phyloP scores from a whole-genome alignment of 345 rosid species.

The Gossypium herbaceum region DNA sequence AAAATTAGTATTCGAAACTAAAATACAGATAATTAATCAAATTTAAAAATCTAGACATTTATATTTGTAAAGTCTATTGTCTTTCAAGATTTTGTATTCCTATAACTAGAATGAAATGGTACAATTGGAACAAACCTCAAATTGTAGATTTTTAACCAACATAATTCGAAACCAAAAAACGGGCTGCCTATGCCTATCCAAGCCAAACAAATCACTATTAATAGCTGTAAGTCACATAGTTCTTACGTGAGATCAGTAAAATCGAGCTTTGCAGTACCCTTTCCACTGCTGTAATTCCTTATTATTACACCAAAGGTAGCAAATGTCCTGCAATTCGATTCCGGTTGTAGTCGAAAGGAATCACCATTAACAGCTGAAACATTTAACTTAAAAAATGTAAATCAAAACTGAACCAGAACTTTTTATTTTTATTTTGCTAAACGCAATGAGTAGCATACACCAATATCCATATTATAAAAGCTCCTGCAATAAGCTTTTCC shows the following conservation, averaged over 20 bases:
- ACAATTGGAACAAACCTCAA: not conserved
- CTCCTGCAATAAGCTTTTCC: not conserved
- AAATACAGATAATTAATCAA: not conserved
- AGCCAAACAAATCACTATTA: not conserved
- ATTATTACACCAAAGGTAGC: constrained; percentile 19
- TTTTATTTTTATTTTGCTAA: not conserved
- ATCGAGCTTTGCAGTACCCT: constrained; percentile 39
- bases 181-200: not conserved
- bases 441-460: not conserved
- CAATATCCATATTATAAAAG: not conserved
- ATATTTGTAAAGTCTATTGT: not conserved
- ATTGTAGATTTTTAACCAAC: not conserved
- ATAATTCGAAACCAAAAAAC: not conserved
- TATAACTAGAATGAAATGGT: not conserved
- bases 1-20: not conserved
- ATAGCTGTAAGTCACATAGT: not conserved
- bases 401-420: not conserved
- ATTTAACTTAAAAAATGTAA: not conserved
- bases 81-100: not conserved
- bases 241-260: constrained; percentile 80
- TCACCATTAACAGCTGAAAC: constrained; percentile 38
- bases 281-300: constrained; percentile 41
- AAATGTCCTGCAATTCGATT: constrained; percentile 24
- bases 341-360: constrained; percentile 32
- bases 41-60: not conserved